Evolutionary conservation across 1,139 yeast species (phyloP), one percentile per base, ranked within the genome.

Genomic region (Taiozyma sp.): DNA sequence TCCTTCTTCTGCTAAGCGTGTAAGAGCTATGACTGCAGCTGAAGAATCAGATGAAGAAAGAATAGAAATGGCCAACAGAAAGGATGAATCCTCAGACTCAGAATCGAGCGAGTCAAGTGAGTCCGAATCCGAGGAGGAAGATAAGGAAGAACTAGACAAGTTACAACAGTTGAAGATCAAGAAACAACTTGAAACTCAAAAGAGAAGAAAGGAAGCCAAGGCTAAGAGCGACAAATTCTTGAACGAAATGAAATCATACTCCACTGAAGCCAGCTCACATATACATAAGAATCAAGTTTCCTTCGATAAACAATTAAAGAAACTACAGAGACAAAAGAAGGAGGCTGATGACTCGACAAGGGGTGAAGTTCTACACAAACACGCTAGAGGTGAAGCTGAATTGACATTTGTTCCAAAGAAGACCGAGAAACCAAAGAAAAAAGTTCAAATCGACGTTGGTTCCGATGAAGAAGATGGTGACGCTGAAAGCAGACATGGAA

Each of bases 361-460:
- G 62, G 76, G 74, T 51, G 70, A 82, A 19, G 74, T 88, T 50
- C 69, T 86, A 48, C 85, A 81, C 59, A 84, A 84, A 66, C 88
- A 83, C 62, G 86, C 88, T n/a, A 79, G 83, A 59, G 98, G 98
- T 54, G 97, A 89, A 64, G 88, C 93, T 52, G 97, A 90, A 67
- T 74, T 90, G 59, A 86, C 96, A 2, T 90, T 87, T 61, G 74
- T 82, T 54, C 96, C 96, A 10, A 73, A 74, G 64, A 68, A 74
- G 54, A 72, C 72, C 49, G 72, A 74, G 55, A 68, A 67, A 47
- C 67, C 65, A 45, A 57, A 65, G 62, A 69, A 53, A 52, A 51
- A 46, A 24, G 61, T 58, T 19, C 42, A 51, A 42, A 50, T 67
- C 57, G 51, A 54, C 59, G 68, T 70, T 47, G 53, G 67, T 59